Base-by-base conservation (phyloP, 371 early-diverging fungal species). In the Rhizopus microsporus region DNA sequence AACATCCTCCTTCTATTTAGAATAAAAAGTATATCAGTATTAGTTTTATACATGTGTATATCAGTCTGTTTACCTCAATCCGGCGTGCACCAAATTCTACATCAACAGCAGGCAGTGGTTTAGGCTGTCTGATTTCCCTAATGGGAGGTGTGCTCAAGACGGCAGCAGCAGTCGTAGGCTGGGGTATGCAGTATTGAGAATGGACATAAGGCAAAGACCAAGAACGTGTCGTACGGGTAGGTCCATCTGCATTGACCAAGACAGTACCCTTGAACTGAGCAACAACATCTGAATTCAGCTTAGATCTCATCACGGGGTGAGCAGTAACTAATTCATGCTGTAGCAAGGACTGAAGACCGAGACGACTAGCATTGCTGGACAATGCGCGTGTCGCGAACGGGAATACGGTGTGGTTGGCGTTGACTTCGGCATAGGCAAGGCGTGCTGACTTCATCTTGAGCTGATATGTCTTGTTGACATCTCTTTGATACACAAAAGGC, bases 241-340 rank as follows among this genome's bases (percentile, higher is more conserved):
- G 78, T 33, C 92, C 96, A 50, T 77, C 83, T 34, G 91, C 80
- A 50, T 87, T 78, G 35, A 95, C 75, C 55, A 96, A 75, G 32
- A 89, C 91, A 2, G 97, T 95, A 62, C 91, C 82, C 77, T 92
- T 89, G 73, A 92, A 88, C 71, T 95, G 95, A 31, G 93, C 94
- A 33, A 92, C 88, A 32, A 80, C 58, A 60, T 85, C 93, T 29
- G 75, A 67, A 1, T 60, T 40, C n/a, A 57, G 65, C 74, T 50
- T 81, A 61, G 78, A 88, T 81, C 71, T 90, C 90, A 80, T 87
- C 65, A 71, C 86, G 72, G 85, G 81, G 64, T 88, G 89, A 13
- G 94, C 86, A 39, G 80, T 84, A 51, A 94, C 77, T 12, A 96
- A 81, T 17, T 82, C 77, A 66, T 89, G 88, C 54, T 81, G 80